These are phyloP conservation scores for Trichoderma asperellum DNA, from an alignment of 2,329 filamentous ascomycete species.

Conservation along the genomic window DNA sequence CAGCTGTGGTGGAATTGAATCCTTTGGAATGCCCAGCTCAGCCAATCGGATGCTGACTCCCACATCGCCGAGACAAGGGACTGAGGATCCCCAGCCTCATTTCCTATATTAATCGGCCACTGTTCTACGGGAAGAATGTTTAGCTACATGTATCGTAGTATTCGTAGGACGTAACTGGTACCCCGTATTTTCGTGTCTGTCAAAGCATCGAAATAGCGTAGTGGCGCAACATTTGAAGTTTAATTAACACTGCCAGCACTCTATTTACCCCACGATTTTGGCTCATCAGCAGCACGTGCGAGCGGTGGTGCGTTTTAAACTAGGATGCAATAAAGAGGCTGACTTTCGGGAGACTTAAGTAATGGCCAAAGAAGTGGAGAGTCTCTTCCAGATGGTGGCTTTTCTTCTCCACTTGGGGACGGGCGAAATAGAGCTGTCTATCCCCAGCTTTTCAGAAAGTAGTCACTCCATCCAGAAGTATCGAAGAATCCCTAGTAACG, in stretches of 20 bases:
- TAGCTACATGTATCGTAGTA: neutral
- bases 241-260: neutral
- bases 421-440: no score
- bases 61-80: neutral
- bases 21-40: neutral
- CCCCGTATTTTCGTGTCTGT: neutral
- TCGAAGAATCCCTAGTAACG: neutral
- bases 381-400: no score
- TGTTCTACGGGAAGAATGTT: neutral
- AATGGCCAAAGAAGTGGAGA: no score
- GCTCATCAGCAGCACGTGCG: no score
- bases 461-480: no score
- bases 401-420: no score
- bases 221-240: neutral
- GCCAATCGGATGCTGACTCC: constrained; percentile 5
- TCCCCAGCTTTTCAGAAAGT: no score
- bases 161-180: neutral
- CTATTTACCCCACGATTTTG: neutral
- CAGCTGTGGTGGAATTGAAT: neutral
- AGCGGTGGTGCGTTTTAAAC: no score
- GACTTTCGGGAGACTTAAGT: no score
- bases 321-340: no score
- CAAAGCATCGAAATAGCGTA: neutral
- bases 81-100: neutral
- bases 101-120: neutral